Percentiles rank a stretch among this genome's conserved stretches.
These are phyloP conservation scores for Nothomitra cinnamomea DNA, from an alignment of 2,329 filamentous ascomycete species.

Conservation along the genomic window DNA sequence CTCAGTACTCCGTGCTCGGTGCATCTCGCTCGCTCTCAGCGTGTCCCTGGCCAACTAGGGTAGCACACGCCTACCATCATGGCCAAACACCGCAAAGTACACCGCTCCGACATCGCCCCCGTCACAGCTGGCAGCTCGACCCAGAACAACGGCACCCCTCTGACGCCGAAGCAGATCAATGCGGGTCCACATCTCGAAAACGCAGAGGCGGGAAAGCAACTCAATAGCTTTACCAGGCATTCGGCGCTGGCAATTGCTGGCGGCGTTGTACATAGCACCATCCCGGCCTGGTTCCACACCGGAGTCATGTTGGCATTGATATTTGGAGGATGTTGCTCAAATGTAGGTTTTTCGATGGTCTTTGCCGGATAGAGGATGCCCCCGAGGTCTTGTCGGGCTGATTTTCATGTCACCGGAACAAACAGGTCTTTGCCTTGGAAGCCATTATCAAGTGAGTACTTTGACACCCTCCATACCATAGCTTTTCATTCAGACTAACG, in stretches of 20 bases:
- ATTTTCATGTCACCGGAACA: constrained; percentile 11
- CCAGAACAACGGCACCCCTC: background rate
- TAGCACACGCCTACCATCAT: no score
- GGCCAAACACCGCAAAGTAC: background rate
- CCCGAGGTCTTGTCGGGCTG: constrained; percentile 1
- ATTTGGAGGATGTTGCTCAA: constrained; percentile 89
- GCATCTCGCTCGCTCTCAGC: no score
- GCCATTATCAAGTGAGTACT: constrained; percentile 68
- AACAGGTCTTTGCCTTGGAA: constrained; percentile 82
- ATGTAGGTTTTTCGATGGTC: constrained; percentile 37
- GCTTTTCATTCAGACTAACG: constrained; percentile 12
- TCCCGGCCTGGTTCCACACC: constrained; percentile 3
- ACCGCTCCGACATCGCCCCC: background rate
- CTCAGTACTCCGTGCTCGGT: no score
- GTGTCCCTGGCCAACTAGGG: no score
- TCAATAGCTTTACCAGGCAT: background rate
- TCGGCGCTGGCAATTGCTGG: background rate
- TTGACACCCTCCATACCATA: constrained; percentile 8
- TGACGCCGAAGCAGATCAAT: constrained; percentile 34
- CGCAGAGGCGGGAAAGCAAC: constrained; percentile 21
- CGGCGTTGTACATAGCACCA: constrained; percentile 2
- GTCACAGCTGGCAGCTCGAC: background rate
- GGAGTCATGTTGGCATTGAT: constrained; percentile 62
- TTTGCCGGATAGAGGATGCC: background rate
- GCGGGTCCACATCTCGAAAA: constrained; percentile 36